Percentiles rank a stretch among this genome's conserved stretches.
Evolutionary conservation across 2,329 filamentous ascomycete species (phyloP).

Genomic region (Alternaria solani): DNA sequence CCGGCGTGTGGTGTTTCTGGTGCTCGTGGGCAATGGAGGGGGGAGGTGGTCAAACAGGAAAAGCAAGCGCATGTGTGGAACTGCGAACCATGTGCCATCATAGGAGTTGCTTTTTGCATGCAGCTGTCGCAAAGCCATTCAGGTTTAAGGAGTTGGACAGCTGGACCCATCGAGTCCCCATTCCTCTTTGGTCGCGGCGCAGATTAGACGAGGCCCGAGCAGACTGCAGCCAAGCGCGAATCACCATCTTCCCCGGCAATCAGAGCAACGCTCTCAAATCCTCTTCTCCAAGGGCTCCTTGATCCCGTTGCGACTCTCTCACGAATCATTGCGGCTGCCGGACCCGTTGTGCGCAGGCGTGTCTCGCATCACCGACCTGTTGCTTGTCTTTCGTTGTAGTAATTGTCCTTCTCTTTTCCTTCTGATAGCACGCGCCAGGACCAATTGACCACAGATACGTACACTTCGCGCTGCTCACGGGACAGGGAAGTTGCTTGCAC

Average conservation of each 20-base stretch:
- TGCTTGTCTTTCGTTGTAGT: slow-evolving; percentile 31
- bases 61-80: not conserved
- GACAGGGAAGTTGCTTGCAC: slow-evolving; percentile 38
- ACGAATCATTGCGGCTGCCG: slow-evolving; percentile 29
- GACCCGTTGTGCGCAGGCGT: slow-evolving; percentile 27
- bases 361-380: slow-evolving; percentile 33
- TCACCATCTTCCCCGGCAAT: slow-evolving; percentile 29
- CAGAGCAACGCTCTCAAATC: slow-evolving; percentile 24
- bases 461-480: slow-evolving; percentile 9
- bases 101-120: slow-evolving; percentile 9
- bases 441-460: not conserved
- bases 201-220: slow-evolving; percentile 24
- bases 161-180: slow-evolving; percentile 6
- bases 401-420: slow-evolving; percentile 23
- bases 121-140: not conserved
- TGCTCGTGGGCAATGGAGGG: not conserved
- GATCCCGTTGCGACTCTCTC: slow-evolving; percentile 29
- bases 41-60: not conserved
- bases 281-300: slow-evolving; percentile 30
- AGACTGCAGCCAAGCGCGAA: slow-evolving; percentile 36
- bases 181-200: slow-evolving; percentile 19
- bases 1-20: not conserved
- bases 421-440: slow-evolving; percentile 20
- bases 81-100: not conserved
- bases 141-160: slow-evolving; percentile 13